Base-by-base conservation (phyloP, 2,329 filamentous ascomycete genomes). In the Magnaporthiopsis rhizophila region DNA sequence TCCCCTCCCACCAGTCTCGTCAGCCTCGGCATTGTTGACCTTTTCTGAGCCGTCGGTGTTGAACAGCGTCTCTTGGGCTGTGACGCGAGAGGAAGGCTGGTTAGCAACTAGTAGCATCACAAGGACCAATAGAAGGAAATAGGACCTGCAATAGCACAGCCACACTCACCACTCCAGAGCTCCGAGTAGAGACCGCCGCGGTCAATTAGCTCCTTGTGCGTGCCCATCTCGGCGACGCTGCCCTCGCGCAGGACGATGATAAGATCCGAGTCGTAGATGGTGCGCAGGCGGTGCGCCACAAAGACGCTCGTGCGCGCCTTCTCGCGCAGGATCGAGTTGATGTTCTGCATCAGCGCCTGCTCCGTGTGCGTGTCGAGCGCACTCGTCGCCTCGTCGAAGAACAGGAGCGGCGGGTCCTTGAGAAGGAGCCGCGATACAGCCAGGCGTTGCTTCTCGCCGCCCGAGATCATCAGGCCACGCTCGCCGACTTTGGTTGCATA, bases 261-360 rank as follows among this genome's bases (percentile, higher is more conserved):
- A 70, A 93, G 80, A 76, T 98, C 90, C 56, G 91, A 91, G 72
- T 98, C 95, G 72, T 91, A 96, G 68, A 99, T 97, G 0, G 95
- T 98, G 63, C 94, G 86, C 66, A 99, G 78, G 24, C 95, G 85
- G 75, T 98, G 95, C 8, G 95, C 95, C 6, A 99, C 90, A 73
- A 98, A 98, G 0, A 99, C 91, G 69, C 92, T 97, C 0, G 95
- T 98, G 65, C 93, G 85, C 3, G 81, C 81, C 79, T 96, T 97
- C 71, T 97, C 93, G 69, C 89, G 90, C 62, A 98, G 80, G 64
- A 97, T 95, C 69, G 89, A 89, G 77, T 97, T 96, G 75, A 98
- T 97, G 73, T 97, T 96, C 67, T 88, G 83, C 79, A 98, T 87
- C 60, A 98, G 82, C 0, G 90, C 89, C 75, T 95, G 91, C 77